A percentile compares a stretch with the other conserved stretches of the same genome.
These are phyloP conservation scores for Mycena leptocephala DNA, from an alignment of 768 basidiomycete genomes.

Conservation along the genomic window DNA sequence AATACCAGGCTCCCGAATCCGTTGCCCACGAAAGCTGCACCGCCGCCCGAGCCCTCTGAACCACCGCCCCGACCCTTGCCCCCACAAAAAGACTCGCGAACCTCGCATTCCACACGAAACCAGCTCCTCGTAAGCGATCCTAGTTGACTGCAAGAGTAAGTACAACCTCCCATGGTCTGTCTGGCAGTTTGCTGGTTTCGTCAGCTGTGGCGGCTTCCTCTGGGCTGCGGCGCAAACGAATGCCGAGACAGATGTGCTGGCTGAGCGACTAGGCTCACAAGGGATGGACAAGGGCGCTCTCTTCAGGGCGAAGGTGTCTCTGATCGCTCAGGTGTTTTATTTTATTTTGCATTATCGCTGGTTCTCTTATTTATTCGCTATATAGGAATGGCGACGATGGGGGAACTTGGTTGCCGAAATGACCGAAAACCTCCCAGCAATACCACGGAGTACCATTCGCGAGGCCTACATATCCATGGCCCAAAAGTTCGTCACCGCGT, in stretches of 20 bases:
- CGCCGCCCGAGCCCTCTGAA: neutral
- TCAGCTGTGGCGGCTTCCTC: constrained; percentile 4
- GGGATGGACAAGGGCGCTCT: constrained; percentile 4
- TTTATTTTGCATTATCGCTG: too few relatives aligned
- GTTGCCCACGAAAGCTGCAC: neutral
- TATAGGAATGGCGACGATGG: constrained; percentile 1
- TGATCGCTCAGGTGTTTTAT: constrained; percentile 1
- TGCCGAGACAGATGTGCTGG: constrained; percentile 13
- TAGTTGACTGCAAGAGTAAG: neutral
- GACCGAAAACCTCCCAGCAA: neutral
- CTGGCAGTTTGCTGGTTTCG: constrained; percentile 17
- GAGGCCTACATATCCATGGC: constrained; percentile 52
- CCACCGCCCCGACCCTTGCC: neutral
- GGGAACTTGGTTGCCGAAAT: neutral
- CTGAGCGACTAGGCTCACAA: neutral
- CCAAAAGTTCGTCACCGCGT: constrained; percentile 56
- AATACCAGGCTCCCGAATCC: too few relatives aligned
- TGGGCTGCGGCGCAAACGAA: constrained; percentile 32
- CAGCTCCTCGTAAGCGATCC: constrained; percentile 17
- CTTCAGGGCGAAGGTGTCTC: neutral
- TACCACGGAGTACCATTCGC: constrained; percentile 22
- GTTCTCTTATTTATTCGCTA: neutral
- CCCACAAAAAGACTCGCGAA: neutral
- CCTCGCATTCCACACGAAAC: constrained; percentile 1
- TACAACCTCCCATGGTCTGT: constrained; percentile 1